These are phyloP conservation scores for Dothistroma septosporum DNA, from an alignment of 2,329 filamentous ascomycete species.

Conservation along the genomic window DNA sequence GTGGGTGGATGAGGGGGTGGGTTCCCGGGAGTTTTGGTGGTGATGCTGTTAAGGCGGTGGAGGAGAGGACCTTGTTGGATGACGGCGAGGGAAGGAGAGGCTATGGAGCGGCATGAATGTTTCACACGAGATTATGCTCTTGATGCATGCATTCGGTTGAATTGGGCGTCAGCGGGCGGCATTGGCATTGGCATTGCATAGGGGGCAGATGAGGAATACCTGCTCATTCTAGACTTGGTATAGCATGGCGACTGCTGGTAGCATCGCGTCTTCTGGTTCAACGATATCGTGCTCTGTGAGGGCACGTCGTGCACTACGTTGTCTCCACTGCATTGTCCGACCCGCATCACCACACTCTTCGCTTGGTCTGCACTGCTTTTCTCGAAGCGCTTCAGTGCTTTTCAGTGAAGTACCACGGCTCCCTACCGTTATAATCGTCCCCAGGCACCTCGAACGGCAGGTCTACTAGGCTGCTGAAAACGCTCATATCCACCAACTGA, in stretches of 20 bases:
- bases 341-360: not conserved
- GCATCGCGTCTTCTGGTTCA: not conserved
- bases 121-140: not conserved
- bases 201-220: not conserved
- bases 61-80: conserved; percentile 20
- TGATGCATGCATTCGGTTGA: not conserved
- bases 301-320: not conserved
- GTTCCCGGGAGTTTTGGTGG: conserved; percentile 49
- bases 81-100: conserved; percentile 17
- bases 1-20: conserved; percentile 65
- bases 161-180: not conserved
- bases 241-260: not conserved
- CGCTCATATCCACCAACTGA: conserved; percentile 36
- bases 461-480: conserved; percentile 56
- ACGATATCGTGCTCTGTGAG: not conserved
- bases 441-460: conserved; percentile 63
- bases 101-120: conserved; percentile 21
- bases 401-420: conserved; percentile 45
- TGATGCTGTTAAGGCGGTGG: conserved; percentile 33
- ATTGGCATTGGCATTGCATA: conserved; percentile 4
- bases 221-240: not conserved
- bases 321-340: not conserved
- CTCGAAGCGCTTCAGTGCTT: conserved; percentile 3
- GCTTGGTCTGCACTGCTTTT: not conserved
- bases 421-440: conserved; percentile 44